Evolutionary conservation across 2,329 filamentous ascomycete genomes (phyloP).

Genomic region (Colletotrichum cordylinicola): DNA sequence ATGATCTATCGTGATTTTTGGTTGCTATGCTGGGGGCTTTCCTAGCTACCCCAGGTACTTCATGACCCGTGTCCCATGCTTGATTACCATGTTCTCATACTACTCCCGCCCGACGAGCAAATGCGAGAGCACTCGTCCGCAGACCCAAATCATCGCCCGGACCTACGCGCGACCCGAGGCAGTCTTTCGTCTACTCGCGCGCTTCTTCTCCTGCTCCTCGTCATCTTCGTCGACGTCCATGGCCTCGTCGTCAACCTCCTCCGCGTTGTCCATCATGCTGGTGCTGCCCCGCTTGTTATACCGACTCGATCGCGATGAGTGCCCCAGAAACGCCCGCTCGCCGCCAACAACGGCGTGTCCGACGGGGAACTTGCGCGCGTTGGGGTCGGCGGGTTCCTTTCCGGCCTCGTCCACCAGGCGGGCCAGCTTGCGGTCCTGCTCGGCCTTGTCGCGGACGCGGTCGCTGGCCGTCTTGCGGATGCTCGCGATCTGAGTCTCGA

Average conservation of each 20-base stretch:
- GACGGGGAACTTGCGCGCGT: slow-evolving; percentile 23
- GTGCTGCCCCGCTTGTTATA: slow-evolving; percentile 23
- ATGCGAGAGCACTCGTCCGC: background rate
- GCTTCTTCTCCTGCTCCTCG: slow-evolving; percentile 52
- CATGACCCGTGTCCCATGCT: background rate
- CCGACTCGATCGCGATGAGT: slow-evolving; percentile 28
- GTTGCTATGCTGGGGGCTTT: background rate
- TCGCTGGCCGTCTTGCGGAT: slow-evolving; percentile 66
- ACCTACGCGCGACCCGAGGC: slow-evolving; percentile 29
- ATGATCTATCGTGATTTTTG: slow-evolving; percentile 9
- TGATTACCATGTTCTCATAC: background rate
- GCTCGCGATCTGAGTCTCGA: slow-evolving; percentile 76
- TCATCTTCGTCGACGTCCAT: slow-evolving; percentile 64
- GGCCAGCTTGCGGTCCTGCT: slow-evolving; percentile 54
- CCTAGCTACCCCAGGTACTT: background rate
- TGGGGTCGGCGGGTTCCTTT: slow-evolving; percentile 30
- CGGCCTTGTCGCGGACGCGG: slow-evolving; percentile 55
- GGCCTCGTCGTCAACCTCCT: slow-evolving; percentile 50
- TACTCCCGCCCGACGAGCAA: background rate
- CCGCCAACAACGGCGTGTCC: background rate
- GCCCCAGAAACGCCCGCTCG: slow-evolving; percentile 8
- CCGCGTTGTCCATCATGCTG: slow-evolving; percentile 47
- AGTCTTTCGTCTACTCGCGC: slow-evolving; percentile 60
- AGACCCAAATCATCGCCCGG: background rate
- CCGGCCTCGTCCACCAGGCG: slow-evolving; percentile 52